A percentile compares a stretch with the other conserved stretches of the same genome.
These are phyloP conservation scores for Nakazawaea wickerhamii DNA, from an alignment of 805 yeast species.

Conservation along the genomic window DNA sequence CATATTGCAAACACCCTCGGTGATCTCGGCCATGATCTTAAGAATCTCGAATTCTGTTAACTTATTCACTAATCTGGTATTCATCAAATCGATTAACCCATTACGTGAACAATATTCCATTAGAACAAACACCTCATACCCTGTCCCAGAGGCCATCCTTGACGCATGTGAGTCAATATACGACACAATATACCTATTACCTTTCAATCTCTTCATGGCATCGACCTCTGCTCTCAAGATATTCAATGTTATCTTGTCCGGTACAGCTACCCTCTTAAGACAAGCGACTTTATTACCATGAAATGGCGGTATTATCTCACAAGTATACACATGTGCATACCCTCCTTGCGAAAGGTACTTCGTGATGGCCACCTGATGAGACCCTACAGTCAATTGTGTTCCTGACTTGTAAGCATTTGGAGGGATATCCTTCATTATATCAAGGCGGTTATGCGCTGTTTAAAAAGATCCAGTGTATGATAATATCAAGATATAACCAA, in stretches of 20 bases:
- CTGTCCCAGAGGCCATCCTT: constrained; percentile 44
- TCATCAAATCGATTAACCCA: constrained; percentile 78
- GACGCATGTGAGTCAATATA: constrained; percentile 96
- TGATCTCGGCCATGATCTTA: constrained; percentile 60
- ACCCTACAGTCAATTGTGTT: constrained; percentile 74
- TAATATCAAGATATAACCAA: no score
- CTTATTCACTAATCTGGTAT: constrained; percentile 59
- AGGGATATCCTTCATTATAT: constrained; percentile 42
- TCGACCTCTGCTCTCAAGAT: constrained; percentile 91
- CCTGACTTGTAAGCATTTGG: constrained; percentile 69
- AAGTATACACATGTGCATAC: constrained; percentile 90
- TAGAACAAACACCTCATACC: constrained; percentile 71
- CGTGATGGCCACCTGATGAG: constrained; percentile 64
- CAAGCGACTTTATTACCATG: constrained; percentile 61
- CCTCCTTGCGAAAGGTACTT: constrained; percentile 85
- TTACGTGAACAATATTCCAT: constrained; percentile 78
- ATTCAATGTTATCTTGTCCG: constrained; percentile 79
- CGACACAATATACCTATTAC: constrained; percentile 74
- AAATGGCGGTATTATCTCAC: constrained; percentile 58
- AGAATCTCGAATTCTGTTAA: constrained; percentile 65
- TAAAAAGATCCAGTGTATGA: background rate
- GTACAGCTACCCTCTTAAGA: constrained; percentile 91
- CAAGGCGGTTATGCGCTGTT: constrained; percentile 1
- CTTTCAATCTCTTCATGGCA: constrained; percentile 86
- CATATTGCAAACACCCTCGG: constrained; percentile 73